A percentile compares a stretch with the other conserved stretches of the same genome.
Conservation (phyloP, 202 grass and related monocot species). For the Sporobolus alterniflorus region DNA sequence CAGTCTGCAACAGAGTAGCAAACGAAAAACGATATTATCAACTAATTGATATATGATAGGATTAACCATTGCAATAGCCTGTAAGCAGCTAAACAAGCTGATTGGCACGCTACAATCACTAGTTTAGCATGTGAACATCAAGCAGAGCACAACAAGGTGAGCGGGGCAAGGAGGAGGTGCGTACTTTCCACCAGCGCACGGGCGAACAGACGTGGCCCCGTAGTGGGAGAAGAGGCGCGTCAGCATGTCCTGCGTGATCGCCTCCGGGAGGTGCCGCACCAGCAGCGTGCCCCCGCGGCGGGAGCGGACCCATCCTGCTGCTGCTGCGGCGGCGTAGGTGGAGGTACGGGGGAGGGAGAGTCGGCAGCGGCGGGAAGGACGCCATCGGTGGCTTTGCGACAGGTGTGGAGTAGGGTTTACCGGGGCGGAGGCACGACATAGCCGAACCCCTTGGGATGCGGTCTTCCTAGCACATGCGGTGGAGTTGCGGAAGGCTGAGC, state of each 20-base stretch:
- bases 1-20: constrained; percentile 53
- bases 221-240: constrained; percentile 88
- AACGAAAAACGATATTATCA: constrained; percentile 9
- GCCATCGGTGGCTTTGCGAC: constrained; percentile 28
- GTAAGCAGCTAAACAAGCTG: background rate
- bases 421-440: background rate
- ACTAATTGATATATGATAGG: background rate
- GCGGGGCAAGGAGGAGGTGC: background rate
- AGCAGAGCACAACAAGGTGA: background rate
- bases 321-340: constrained; percentile 7
- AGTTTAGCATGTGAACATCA: constrained; percentile 1
- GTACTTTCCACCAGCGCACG: constrained; percentile 85
- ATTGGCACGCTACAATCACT: background rate
- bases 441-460: too few species aligned
- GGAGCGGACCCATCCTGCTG: constrained; percentile 28
- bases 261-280: constrained; percentile 88
- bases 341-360: background rate
- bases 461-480: background rate
- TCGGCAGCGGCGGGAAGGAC: constrained; percentile 6
- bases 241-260: constrained; percentile 76
- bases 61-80: background rate
- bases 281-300: constrained; percentile 56
- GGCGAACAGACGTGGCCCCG: constrained; percentile 72
- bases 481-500: background rate
- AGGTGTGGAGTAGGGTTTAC: constrained; percentile 9